A percentile compares a stretch with the other conserved stretches of the same genome.
Conservation (phyloP, 2,329 filamentous ascomycete genomes). For the Mycosphaerella arachidis region DNA sequence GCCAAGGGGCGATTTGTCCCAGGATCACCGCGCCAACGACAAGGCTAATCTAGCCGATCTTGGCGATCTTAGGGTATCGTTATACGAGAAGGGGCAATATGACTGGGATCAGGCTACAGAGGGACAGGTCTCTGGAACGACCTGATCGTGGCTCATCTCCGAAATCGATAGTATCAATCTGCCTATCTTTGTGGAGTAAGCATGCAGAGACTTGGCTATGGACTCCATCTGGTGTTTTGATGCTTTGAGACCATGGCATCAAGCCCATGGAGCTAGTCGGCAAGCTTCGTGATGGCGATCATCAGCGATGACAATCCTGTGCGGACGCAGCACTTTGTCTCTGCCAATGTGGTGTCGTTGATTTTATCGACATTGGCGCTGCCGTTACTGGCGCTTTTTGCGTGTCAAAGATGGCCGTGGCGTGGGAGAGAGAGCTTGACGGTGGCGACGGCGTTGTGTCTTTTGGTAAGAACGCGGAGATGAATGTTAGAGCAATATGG, state of each 20-base stretch:
- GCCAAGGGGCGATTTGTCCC: no score
- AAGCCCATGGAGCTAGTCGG: no score
- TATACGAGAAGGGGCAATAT: not conserved
- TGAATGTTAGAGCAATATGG: not conserved
- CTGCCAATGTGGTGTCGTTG: conserved; percentile 10
- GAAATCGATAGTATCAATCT: not conserved
- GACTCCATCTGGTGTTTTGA: no score
- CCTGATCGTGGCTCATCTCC: not conserved
- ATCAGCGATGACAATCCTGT: conserved; percentile 10
- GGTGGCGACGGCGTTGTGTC: not conserved
- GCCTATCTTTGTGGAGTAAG: no score
- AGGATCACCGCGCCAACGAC: not conserved
- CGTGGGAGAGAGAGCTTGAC: not conserved
- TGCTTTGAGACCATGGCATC: no score
- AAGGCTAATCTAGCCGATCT: not conserved
- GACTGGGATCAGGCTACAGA: not conserved
- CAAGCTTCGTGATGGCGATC: conserved; percentile 4
- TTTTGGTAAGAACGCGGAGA: not conserved
- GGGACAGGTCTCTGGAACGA: not conserved
- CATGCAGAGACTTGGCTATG: no score
- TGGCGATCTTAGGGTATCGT: not conserved
- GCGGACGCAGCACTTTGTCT: conserved; percentile 4
- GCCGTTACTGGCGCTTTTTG: conserved; percentile 12
- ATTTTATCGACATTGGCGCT: conserved; percentile 9
- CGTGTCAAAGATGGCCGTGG: not conserved